A percentile compares a stretch with the other conserved stretches of the same genome.
These are phyloP conservation scores for Dactylonectria estremocensis DNA, from an alignment of 2,329 filamentous ascomycete species.

Conservation along the genomic window DNA sequence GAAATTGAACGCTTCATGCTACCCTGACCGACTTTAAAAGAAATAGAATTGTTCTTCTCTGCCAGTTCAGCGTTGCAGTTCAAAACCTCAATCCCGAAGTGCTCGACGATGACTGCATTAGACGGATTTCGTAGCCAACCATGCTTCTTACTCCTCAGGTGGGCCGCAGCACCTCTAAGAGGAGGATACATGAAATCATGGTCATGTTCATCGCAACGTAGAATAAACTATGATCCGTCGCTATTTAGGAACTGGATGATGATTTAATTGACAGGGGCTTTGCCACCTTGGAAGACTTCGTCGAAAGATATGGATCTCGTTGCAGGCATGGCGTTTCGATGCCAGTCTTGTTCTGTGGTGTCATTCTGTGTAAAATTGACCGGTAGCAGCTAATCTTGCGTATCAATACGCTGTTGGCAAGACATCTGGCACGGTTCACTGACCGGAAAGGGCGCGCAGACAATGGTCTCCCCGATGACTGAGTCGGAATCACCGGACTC, in stretches of 20 bases:
- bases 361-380: too few species aligned
- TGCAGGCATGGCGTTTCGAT: slow-evolving; percentile 1
- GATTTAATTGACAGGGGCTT: neutral
- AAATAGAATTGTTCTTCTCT: neutral
- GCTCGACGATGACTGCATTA: slow-evolving; percentile 7
- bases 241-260: slow-evolving; percentile 23
- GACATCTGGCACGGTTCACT: too few species aligned
- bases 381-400: too few species aligned
- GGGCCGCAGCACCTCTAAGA: slow-evolving; percentile 15
- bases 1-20: too few species aligned
- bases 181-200: slow-evolving; percentile 11
- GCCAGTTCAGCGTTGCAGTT: slow-evolving; percentile 18
- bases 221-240: slow-evolving; percentile 23
- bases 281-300: neutral
- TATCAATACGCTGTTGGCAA: too few species aligned
- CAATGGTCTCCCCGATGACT: slow-evolving; percentile 15
- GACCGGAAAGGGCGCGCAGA: neutral
- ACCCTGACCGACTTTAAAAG: too few species aligned
- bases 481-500: slow-evolving; percentile 14
- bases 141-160: slow-evolving; percentile 16
- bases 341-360: too few species aligned
- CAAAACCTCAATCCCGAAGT: slow-evolving; percentile 23
- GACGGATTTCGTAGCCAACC: slow-evolving; percentile 12
- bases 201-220: slow-evolving; percentile 20
- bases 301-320: neutral